Evolutionary conservation across 371 early-diverging fungal species (phyloP).

Genomic region (Mortierella sp.): DNA sequence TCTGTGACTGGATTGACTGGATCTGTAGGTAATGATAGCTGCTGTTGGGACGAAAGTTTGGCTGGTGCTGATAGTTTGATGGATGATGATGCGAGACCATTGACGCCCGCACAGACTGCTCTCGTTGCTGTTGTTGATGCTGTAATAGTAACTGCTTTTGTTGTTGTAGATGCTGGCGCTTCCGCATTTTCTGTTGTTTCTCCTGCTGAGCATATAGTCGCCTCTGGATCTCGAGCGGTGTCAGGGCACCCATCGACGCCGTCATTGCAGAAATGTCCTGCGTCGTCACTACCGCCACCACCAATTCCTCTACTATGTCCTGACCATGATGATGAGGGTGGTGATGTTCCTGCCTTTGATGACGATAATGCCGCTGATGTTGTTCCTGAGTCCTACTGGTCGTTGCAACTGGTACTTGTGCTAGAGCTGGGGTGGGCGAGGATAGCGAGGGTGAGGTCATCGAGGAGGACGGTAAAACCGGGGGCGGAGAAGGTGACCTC

Average conservation of each 20-base stretch:
- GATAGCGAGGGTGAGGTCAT: neutral
- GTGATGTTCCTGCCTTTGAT: neutral
- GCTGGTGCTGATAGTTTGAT: neutral
- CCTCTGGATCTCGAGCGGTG: conserved; percentile 37
- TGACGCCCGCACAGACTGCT: neutral
- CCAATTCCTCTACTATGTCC: neutral
- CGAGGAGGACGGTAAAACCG: neutral
- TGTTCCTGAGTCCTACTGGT: neutral
- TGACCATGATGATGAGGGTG: neutral
- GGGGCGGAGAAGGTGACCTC: neutral
- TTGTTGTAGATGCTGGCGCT: neutral
- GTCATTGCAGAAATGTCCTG: conserved; percentile 29
- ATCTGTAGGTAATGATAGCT: neutral
- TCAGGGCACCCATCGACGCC: conserved; percentile 27
- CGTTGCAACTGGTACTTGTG: neutral
- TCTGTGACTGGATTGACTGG: neutral
- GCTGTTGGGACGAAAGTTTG: neutral
- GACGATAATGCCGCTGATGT: neutral
- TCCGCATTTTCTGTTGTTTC: neutral
- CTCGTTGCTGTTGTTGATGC: neutral
- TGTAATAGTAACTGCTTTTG: neutral
- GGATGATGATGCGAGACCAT: neutral
- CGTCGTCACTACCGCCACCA: conserved; percentile 6
- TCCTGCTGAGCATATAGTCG: conserved; percentile 17
- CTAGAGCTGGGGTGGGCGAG: too few species aligned